Evolutionary conservation across 2,329 filamentous ascomycete genomes (phyloP), one percentile per base, ranked within the genome.

Genomic region (Penicillium crustosum): DNA sequence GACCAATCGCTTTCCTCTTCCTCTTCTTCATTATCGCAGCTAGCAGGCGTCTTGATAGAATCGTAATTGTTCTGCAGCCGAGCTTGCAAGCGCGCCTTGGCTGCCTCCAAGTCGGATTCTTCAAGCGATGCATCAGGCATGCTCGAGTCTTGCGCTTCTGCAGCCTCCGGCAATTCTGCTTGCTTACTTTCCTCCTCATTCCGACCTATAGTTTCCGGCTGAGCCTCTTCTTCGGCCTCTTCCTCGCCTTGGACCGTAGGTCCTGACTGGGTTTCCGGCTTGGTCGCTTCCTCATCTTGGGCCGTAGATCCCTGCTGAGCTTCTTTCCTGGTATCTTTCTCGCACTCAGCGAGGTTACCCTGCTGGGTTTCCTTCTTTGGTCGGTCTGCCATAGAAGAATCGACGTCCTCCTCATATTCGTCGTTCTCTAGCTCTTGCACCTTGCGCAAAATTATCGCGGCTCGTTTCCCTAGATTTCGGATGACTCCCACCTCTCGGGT

Each of bases 391-490:
- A 19, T 55, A 27, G 58, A 61, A 9, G 64, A 58, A 27, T 70
- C 65, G 41, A 63, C 65, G 0, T 44, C 19, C 19, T 15, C 42
- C 42, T 45, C 45, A n/a, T 48, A 36, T 15, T 48, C 45, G 5
- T 63, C 66, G 17, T 68, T 67, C 43, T 76, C 72, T 31, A 70
- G 79, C 51, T 79, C 79, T 47, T 81, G 80, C 43, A 84, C 68
- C 63, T 73, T 76, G 51, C 60, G 56, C 59, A 74, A 53, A 70
- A 65, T 79, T 75, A 60, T 83, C 77, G 81, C 85, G 0, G 91
- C 91, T 62, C 87, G 83, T 74, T 91, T 91, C 0, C 89, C 92
- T 35, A 97, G 73, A 57, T 94, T 90, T 50, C 93, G 82, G 29
- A 97, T 79, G 67, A 86, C 85, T 6, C 86, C 88, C 33, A 96